Percentiles rank a stretch among this genome's conserved stretches.
Evolutionary conservation across 441 rosid genomes (phyloP).

Genomic region (Aleurites moluccanus): DNA sequence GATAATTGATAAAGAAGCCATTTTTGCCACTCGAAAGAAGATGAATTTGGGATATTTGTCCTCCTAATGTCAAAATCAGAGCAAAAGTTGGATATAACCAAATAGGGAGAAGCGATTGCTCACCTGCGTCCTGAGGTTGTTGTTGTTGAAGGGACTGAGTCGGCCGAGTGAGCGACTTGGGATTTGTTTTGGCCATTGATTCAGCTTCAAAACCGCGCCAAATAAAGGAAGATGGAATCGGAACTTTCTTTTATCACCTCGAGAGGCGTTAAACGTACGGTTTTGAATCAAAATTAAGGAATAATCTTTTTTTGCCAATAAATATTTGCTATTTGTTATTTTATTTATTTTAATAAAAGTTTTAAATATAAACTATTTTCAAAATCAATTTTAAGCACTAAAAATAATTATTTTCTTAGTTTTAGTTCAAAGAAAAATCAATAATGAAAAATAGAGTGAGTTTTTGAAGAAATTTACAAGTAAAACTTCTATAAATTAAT

Average conservation of each 20-base stretch:
- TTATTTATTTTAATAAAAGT: no score
- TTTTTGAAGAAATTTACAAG: no score
- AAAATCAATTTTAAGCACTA: no score
- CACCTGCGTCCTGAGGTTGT: conserved; percentile 30
- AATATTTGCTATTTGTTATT: no score
- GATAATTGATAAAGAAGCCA: neutral
- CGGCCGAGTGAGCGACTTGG: conserved; percentile 33
- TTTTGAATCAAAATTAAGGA: no score
- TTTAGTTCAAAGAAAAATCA: no score
- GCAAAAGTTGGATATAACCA: neutral
- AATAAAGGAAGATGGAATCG: neutral
- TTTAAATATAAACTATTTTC: no score
- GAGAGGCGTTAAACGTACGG: neutral
- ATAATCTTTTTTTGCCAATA: no score
- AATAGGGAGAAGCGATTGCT: neutral
- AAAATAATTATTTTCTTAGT: no score
- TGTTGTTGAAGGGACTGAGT: conserved; percentile 20
- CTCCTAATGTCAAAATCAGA: neutral
- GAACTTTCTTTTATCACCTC: neutral
- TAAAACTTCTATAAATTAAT: no score
- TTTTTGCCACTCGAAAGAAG: neutral
- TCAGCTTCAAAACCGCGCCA: neutral
- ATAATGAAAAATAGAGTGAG: no score
- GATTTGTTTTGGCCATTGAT: neutral
- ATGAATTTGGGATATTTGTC: neutral